A percentile compares a stretch with the other conserved stretches of the same genome.
phyloP scores from a whole-genome alignment of 2,329 filamentous ascomycete species.

The Colletotrichum horii region DNA sequence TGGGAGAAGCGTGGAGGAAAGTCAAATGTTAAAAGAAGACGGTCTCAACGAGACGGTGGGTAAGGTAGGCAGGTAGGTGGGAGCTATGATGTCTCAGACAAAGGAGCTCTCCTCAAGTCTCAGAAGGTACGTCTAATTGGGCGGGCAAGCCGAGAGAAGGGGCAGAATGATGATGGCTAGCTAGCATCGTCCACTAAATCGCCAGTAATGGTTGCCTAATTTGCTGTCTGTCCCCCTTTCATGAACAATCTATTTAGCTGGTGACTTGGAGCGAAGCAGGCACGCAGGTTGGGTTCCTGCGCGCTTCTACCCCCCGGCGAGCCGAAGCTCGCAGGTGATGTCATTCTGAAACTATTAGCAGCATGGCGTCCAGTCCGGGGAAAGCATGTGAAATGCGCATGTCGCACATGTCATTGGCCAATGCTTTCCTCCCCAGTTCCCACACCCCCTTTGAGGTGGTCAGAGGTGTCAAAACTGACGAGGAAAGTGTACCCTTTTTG shows the following conservation, averaged over 20 bases:
- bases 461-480: background rate
- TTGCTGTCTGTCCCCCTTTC: background rate
- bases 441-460: background rate
- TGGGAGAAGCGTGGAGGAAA: background rate
- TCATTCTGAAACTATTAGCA: constrained; percentile 22
- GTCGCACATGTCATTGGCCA: constrained; percentile 3
- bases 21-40: constrained; percentile 9
- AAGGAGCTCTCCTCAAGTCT: background rate
- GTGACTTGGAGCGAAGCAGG: background rate
- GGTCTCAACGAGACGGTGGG: background rate
- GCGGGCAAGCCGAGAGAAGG: background rate
- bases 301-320: background rate
- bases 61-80: background rate
- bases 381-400: constrained; percentile 18
- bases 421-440: background rate
- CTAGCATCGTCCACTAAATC: background rate
- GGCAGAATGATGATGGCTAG: background rate
- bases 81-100: constrained; percentile 10
- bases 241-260: background rate
- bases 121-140: background rate
- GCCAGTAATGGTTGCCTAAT: background rate
- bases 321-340: constrained; percentile 18
- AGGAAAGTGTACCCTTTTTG: background rate
- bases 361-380: constrained; percentile 7
- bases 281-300: background rate